These are phyloP conservation scores for Pugionium cornutum DNA, from an alignment of 345 rosid species.

Conservation along the genomic window DNA sequence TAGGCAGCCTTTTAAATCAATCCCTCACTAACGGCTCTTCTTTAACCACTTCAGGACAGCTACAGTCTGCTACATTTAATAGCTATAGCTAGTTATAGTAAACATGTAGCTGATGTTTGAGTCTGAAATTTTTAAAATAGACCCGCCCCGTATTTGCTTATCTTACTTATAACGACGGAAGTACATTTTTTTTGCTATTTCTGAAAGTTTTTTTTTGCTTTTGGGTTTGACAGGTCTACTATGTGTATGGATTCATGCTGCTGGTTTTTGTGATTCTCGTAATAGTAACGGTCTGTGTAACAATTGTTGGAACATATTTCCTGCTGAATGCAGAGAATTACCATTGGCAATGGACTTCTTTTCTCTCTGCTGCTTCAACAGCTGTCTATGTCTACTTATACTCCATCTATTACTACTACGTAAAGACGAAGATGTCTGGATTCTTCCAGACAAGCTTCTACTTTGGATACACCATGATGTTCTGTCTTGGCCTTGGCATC, in stretches of 20 bases:
- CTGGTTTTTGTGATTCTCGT: conserved; percentile 85
- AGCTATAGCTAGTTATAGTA: not conserved
- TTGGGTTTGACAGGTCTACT: conserved; percentile 66
- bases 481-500: conserved; percentile 90
- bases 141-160: not conserved
- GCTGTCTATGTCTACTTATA: conserved; percentile 87
- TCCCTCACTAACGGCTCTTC: not conserved
- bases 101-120: conserved; percentile 4
- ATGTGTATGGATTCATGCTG: conserved; percentile 89
- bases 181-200: not conserved
- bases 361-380: conserved; percentile 92
- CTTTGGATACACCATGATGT: conserved; percentile 95
- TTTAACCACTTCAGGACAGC: not conserved
- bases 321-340: conserved; percentile 92
- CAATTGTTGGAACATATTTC: conserved; percentile 92
- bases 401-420: conserved; percentile 84
- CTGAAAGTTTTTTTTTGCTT: conserved; percentile 1
- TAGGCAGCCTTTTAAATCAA: no score
- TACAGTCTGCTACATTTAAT: not conserved
- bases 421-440: conserved; percentile 96
- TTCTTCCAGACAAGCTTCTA: conserved; percentile 98
- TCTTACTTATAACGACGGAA: not conserved
- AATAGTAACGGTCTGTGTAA: conserved; percentile 85
- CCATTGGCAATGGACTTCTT: conserved; percentile 99
- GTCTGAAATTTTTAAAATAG: conserved; percentile 1